Evolutionary conservation across 2,329 filamentous ascomycete species (phyloP).

Genomic region (Fusarium sp.): DNA sequence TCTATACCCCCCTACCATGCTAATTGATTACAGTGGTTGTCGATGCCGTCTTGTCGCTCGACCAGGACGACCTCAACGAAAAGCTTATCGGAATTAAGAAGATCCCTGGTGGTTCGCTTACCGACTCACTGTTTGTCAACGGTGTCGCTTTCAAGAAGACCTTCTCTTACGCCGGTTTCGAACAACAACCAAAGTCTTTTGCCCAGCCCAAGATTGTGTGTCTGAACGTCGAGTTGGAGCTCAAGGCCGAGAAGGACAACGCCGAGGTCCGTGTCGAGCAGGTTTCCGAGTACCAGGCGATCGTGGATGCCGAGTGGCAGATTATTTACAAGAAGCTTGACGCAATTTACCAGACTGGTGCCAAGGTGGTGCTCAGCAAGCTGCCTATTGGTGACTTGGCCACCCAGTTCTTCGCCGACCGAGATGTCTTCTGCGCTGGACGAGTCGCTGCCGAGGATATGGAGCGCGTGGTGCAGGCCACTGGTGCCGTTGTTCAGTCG

Average conservation of each 20-base stretch:
- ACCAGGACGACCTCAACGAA: slow-evolving; percentile 97
- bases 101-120: slow-evolving; percentile 93
- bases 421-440: slow-evolving; percentile 97
- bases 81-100: slow-evolving; percentile 99
- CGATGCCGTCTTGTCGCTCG: slow-evolving; percentile 92
- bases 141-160: slow-evolving; percentile 99
- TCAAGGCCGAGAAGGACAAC: slow-evolving; percentile 99
- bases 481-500: slow-evolving; percentile 90
- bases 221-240: slow-evolving; percentile 95
- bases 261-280: slow-evolving; percentile 98
- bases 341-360: slow-evolving; percentile 90
- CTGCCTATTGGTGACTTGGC: slow-evolving; percentile 96
- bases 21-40: slow-evolving; percentile 82
- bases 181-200: slow-evolving; percentile 98
- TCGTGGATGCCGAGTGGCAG: slow-evolving; percentile 99
- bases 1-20: slow-evolving; percentile 29
- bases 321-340: slow-evolving; percentile 99
- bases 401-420: slow-evolving; percentile 97
- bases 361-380: slow-evolving; percentile 97
- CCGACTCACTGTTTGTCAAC: slow-evolving; percentile 96
- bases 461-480: slow-evolving; percentile 95
- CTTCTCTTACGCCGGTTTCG: slow-evolving; percentile 98
- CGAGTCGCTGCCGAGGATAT: slow-evolving; percentile 92
- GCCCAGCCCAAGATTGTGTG: slow-evolving; percentile 95
- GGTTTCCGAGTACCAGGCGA: slow-evolving; percentile 98